phyloP scores from a whole-genome alignment of 306 rosid species.

The Alnus glutinosa region DNA sequence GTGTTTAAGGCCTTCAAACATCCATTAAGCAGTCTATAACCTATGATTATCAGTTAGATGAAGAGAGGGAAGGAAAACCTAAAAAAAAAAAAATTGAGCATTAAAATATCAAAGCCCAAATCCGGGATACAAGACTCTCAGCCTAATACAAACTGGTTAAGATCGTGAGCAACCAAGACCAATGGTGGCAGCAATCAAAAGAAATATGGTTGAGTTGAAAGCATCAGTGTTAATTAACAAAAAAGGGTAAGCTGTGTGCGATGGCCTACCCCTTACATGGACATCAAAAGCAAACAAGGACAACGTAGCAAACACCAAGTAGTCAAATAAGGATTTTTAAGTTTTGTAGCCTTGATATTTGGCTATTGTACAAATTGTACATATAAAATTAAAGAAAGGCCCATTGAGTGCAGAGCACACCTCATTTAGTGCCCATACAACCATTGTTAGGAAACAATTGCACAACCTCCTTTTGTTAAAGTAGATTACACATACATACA shows the following conservation, averaged over 20 bases:
- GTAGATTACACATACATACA: neutral
- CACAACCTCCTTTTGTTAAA: neutral
- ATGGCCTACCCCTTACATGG: neutral
- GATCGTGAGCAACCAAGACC: neutral
- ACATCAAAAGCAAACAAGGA: constrained; percentile 1
- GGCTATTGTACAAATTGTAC: neutral
- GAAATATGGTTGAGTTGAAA: neutral
- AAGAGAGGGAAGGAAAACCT: neutral
- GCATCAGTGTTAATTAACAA: neutral
- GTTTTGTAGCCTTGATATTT: neutral
- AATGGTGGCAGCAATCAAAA: neutral
- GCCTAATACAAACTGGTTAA: neutral
- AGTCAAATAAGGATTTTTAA: neutral
- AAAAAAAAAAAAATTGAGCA: neutral
- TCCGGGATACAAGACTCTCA: neutral
- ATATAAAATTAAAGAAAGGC: neutral
- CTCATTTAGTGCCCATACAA: neutral
- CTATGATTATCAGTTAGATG: neutral
- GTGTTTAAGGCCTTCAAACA: neutral
- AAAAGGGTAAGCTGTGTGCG: neutral
- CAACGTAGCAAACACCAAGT: neutral
- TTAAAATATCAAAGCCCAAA: neutral
- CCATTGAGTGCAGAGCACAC: neutral
- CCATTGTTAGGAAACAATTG: neutral
- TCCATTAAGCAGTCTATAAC: neutral